Conservation (phyloP, 208 protist species). For the Trypanosoma conorhini region DNA sequence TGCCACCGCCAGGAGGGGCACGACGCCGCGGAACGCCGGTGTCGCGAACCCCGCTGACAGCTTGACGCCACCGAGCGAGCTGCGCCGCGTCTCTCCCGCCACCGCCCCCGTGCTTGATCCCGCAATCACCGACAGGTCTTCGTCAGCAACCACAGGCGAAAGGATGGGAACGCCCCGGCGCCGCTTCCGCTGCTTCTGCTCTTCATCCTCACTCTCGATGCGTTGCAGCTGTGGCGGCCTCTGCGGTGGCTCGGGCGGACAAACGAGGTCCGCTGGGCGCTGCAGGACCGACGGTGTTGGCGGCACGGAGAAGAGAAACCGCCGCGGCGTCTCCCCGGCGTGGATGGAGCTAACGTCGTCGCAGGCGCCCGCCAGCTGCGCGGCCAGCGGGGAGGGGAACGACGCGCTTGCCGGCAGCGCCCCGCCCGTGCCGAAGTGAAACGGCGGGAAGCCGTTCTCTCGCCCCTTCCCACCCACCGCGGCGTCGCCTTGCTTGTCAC, state of each 20-base stretch:
- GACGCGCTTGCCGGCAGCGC: constrained; percentile 15
- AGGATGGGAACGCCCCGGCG: background rate
- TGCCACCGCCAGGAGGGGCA: background rate
- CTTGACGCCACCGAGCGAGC: background rate
- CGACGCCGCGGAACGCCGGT: background rate
- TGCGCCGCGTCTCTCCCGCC: background rate
- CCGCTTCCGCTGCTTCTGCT: too few species aligned
- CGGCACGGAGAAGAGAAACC: constrained; percentile 14
- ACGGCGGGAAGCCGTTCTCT: constrained; percentile 12
- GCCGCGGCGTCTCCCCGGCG: constrained; percentile 10
- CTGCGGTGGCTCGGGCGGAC: background rate
- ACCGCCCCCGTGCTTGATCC: background rate
- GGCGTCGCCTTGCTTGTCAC: background rate
- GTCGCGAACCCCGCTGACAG: background rate
- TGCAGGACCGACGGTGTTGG: constrained; percentile 10
- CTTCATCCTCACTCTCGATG: background rate
- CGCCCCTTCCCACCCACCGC: background rate
- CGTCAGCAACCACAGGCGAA: background rate
- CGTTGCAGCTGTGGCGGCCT: background rate
- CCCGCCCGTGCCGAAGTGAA: background rate
- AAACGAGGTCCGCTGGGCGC: background rate
- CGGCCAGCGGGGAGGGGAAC: background rate
- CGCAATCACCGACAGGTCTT: background rate
- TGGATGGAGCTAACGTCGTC: constrained; percentile 28
- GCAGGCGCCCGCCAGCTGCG: background rate